Evolutionary conservation across 192 early-diverging fungal genomes (phyloP), one percentile per base, ranked within the genome.

Genomic region (Podila horticola): DNA sequence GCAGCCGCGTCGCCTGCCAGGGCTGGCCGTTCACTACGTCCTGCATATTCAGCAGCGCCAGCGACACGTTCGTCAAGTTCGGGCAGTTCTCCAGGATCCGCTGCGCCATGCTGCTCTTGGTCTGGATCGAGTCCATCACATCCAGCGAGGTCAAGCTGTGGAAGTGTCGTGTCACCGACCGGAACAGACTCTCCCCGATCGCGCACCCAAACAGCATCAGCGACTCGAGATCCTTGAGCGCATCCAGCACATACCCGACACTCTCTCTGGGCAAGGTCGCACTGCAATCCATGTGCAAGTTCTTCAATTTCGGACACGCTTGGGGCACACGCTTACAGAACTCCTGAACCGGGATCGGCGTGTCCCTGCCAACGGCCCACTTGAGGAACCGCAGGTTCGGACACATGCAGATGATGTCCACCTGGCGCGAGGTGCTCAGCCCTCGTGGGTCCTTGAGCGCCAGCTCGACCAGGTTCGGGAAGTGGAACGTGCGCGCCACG

Each of bases 71-170:
- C 0, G 12, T 59, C 51, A 79, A 24, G 17, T 62, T 45, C 4
- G 69, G 66, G 22, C 70, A 79, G 6, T 28, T 48, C 15, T 72
- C 76, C 11, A 79, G 36, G 6, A 72, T 58, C 38, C 20, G 38
- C 28, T 79, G 76, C 1, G 49, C 57, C 76, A 79, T 79, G 52
- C 70, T 72, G 26, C 76, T 72, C 58, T 72, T 64, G 45, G 72
- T 59, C 5, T 58, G 9, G 22, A 62, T 62, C 20, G 65, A 72
- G 20, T 79, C 64, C 15, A 36, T 36, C 2, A 79, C 4, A 29
- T 79, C 76, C 66, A 79, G 22, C 0, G 66, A 48, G 5, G 38
- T 26, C 20, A 79, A 5, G 17, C 64, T 72, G 19, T 4, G n/a
- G 33, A 72, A 79, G 22, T 79, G 76, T 1, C 60, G 45, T 28